phyloP scores from a whole-genome alignment of 345 rosid species.

The Hibiscus syriacus region DNA sequence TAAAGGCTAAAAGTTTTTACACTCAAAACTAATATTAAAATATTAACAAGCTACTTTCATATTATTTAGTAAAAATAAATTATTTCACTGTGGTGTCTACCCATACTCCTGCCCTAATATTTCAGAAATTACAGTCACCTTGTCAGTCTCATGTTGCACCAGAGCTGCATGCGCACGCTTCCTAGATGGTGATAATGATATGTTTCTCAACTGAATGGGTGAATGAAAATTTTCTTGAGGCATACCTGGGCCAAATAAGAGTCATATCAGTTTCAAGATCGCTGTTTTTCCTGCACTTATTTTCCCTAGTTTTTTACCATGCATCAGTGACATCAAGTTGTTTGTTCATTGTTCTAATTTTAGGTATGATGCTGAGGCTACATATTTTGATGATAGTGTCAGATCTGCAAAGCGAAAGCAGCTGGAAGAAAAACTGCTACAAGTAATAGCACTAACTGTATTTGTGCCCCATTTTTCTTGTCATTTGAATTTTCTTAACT shows the following conservation, averaged over 20 bases:
- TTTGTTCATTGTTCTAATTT: background rate
- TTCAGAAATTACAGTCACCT: too few relatives aligned
- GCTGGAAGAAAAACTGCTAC: constrained; percentile 87
- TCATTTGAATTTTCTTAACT: constrained; percentile 1
- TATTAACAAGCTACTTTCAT: too few relatives aligned
- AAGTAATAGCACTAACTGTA: constrained; percentile 39
- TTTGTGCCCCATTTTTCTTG: background rate
- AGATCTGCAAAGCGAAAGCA: constrained; percentile 73
- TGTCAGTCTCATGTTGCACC: too few relatives aligned
- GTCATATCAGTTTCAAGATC: too few relatives aligned
- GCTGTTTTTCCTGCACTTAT: background rate
- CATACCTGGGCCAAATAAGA: constrained; percentile 1
- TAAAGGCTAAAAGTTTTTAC: too few relatives aligned
- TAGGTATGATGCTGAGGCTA: constrained; percentile 81
- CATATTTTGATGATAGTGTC: constrained; percentile 87
- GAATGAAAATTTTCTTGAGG: background rate
- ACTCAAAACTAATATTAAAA: too few relatives aligned
- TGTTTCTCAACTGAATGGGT: background rate
- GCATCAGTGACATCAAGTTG: background rate
- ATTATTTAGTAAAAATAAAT: too few relatives aligned
- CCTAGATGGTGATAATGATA: background rate
- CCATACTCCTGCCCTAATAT: too few relatives aligned
- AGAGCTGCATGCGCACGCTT: too few relatives aligned
- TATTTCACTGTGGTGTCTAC: too few relatives aligned
- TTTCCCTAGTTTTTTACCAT: background rate